These are phyloP conservation scores for Amanita rimosa DNA, from an alignment of 768 basidiomycete species.

Conservation along the genomic window DNA sequence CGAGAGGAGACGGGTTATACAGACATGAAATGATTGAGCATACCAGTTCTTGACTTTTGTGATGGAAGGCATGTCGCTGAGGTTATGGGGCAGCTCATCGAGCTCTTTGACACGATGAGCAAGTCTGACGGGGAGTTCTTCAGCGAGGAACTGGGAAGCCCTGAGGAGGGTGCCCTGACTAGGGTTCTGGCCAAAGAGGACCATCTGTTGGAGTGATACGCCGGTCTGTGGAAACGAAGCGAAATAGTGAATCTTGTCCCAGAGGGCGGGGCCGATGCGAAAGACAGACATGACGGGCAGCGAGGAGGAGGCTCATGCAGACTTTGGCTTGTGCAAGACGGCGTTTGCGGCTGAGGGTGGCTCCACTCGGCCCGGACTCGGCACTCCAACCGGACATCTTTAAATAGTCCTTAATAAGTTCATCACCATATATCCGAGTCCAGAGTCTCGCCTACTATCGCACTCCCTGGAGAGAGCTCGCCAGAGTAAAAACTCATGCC, in stretches of 20 bases:
- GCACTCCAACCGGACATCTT: too few relatives aligned
- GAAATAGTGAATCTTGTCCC: slow-evolving; percentile 89
- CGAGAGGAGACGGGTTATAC: slow-evolving; percentile 14
- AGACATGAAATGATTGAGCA: slow-evolving; percentile 93
- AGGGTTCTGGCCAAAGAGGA: slow-evolving; percentile 92
- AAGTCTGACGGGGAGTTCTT: slow-evolving; percentile 90
- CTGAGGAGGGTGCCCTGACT: slow-evolving; percentile 89
- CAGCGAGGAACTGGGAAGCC: slow-evolving; percentile 83
- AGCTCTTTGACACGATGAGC: slow-evolving; percentile 96
- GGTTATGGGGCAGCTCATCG: slow-evolving; percentile 84
- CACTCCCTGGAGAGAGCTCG: too few relatives aligned
- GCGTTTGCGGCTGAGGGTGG: too few relatives aligned
- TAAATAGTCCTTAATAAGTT: too few relatives aligned
- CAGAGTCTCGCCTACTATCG: too few relatives aligned
- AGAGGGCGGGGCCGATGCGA: slow-evolving; percentile 66
- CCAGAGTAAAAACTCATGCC: too few relatives aligned
- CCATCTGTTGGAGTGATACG: slow-evolving; percentile 97
- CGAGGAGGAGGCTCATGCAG: not conserved
- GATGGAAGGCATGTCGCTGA: slow-evolving; percentile 87
- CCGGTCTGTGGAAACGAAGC: slow-evolving; percentile 91
- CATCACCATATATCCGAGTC: too few relatives aligned
- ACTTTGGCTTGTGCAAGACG: too few relatives aligned
- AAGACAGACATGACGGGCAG: slow-evolving; percentile 42
- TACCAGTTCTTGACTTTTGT: slow-evolving; percentile 98
- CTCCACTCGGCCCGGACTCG: too few relatives aligned